Evolutionary conservation across 2,329 filamentous ascomycete species (phyloP).

Genomic region (Pseudogymnoascus verrucosus): DNA sequence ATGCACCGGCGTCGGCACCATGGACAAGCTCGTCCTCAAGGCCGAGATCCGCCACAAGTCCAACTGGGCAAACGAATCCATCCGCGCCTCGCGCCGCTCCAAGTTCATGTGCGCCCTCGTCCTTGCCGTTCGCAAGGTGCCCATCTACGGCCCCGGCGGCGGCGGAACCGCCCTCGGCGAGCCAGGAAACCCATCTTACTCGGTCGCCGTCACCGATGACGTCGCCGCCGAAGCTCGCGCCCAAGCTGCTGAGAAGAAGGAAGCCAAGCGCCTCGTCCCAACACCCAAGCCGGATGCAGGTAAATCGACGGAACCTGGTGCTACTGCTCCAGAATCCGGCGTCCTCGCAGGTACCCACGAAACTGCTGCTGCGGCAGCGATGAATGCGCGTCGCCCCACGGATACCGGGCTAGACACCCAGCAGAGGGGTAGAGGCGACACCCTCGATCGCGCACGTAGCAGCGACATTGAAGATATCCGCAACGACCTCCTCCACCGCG

Average conservation of each 20-base stretch:
- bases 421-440: conserved; percentile 8
- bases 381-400: conserved; percentile 25
- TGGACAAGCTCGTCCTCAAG: conserved; percentile 79
- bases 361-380: conserved; percentile 33
- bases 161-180: conserved; percentile 54
- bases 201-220: conserved; percentile 64
- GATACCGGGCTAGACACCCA: conserved; percentile 18
- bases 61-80: conserved; percentile 80
- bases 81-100: conserved; percentile 73
- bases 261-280: conserved; percentile 59
- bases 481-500: conserved; percentile 22
- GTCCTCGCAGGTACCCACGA: conserved; percentile 25
- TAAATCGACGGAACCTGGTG: neutral
- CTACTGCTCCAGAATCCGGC: conserved; percentile 16
- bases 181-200: conserved; percentile 71
- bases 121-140: conserved; percentile 75
- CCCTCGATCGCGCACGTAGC: conserved; percentile 14
- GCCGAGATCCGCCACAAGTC: conserved; percentile 87
- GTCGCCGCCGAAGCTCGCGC: conserved; percentile 58
- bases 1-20: conserved; percentile 68
- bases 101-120: conserved; percentile 97
- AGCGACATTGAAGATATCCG: conserved; percentile 20
- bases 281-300: conserved; percentile 8
- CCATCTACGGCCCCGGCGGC: conserved; percentile 74
- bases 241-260: conserved; percentile 50